Evolutionary conservation across 2,329 filamentous ascomycete genomes (phyloP), one percentile per base, ranked within the genome.

Genomic region (Incumbomyces delicatus): DNA sequence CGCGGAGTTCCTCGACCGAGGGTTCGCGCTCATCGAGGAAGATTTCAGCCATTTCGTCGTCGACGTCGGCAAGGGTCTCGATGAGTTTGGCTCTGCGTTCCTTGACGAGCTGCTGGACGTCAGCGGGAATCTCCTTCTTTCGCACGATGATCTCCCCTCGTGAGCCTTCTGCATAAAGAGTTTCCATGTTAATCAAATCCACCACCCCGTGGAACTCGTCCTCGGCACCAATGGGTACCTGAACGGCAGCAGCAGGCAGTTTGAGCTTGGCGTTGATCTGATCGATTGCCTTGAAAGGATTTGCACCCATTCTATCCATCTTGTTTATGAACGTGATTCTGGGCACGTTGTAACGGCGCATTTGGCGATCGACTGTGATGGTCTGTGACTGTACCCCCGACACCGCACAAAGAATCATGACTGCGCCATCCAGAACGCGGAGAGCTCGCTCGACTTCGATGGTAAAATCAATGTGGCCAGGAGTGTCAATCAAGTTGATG

Each of bases 271-370:
- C 78, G 71, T 95, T 95, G 74, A 98, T 96, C 70, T 95, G 89
- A 34, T 98, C 90, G 48, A 98, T 81, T 7, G 88, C 89, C 70
- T 94, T 95, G 80, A 89, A 98, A 7, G 92, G 92, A 64, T 98
- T 96, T 54, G 92, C 87, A 50, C 92, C 92, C 85, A 95, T 95
- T 55, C 92, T 84, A 63, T 98, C 92, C 90, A 98, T 96, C 76
- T 98, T 98, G 74, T 98, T 98, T 64, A 98, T 81, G 62, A 98
- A 98, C 46, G 86, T 94, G 65, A 98, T 82, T 58, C 92, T 79
- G 51, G 92, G 92, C 53, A 98, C 83, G 63, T 96, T 90, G 75
- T 98, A 98, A 57, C 92, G 82, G 73, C 88, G 87, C 92, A 98
- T 98, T 72, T 98, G 92, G 58, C 92, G 80, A 66, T 98, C 89